Evolutionary conservation across 306 rosid species (phyloP).

Genomic region (Trifolium pratense): DNA sequence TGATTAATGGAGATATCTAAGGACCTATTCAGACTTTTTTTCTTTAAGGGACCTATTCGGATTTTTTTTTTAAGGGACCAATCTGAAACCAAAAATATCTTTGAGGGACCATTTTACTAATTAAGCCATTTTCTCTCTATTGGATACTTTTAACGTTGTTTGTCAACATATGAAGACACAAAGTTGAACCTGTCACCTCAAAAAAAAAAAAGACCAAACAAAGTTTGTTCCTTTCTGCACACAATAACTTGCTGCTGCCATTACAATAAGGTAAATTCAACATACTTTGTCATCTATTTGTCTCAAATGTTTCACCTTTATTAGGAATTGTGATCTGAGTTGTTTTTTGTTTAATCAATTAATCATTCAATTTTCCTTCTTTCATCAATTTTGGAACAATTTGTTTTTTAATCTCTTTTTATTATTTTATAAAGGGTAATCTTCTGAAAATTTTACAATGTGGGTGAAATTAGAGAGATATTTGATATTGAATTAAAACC

Average conservation of each 20-base stretch:
- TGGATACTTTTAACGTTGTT: constrained; percentile 17
- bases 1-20: no score
- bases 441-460: not conserved
- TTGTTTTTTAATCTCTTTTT: no score
- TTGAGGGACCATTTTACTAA: no score
- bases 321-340: constrained; percentile 31
- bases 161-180: constrained; percentile 22
- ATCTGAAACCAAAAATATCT: no score
- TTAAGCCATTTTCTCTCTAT: no score
- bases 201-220: constrained; percentile 23
- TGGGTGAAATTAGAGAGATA: constrained; percentile 19
- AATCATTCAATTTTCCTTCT: not conserved
- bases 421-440: not conserved
- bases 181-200: constrained; percentile 31
- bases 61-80: no score
- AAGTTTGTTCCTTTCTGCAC: constrained; percentile 30
- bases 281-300: constrained; percentile 31
- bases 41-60: no score
- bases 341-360: constrained; percentile 45
- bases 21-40: no score
- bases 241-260: constrained; percentile 20
- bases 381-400: not conserved
- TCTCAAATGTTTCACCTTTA: constrained; percentile 30
- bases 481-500: constrained; percentile 22
- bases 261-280: constrained; percentile 45